A percentile compares a stretch with the other conserved stretches of the same genome.
Evolutionary conservation across 768 basidiomycete genomes (phyloP).

Genomic region (Podaxis sp.): DNA sequence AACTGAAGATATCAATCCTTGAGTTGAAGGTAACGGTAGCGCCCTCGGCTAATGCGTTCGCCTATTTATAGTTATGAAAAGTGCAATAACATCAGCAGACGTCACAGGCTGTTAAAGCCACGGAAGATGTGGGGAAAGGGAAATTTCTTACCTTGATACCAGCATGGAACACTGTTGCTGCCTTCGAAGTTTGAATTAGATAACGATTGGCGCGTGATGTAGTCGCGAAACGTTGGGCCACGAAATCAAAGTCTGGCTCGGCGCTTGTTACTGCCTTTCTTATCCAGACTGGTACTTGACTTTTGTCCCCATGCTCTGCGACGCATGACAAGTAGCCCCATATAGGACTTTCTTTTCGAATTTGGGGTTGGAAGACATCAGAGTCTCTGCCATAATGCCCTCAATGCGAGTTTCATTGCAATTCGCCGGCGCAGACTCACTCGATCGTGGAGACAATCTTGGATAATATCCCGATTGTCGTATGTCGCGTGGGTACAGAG

Average conservation of each 20-base stretch:
- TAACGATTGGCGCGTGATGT: conserved; percentile 23
- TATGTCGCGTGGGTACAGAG: conserved; percentile 25
- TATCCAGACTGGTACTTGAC: conserved; percentile 25
- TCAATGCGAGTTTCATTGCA: not conserved
- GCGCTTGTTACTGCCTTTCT: conserved; percentile 18
- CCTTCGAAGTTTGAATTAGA: conserved; percentile 29
- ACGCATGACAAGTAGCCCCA: conserved; percentile 28
- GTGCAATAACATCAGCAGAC: not conserved
- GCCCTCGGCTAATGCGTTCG: conserved; percentile 27
- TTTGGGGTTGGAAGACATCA: conserved; percentile 23
- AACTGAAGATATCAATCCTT: conserved; percentile 27
- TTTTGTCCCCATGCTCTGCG: conserved; percentile 22
- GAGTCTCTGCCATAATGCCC: conserved; percentile 21
- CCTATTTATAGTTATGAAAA: conserved; percentile 16
- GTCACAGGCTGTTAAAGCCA: not conserved
- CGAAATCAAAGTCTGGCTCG: conserved; percentile 21
- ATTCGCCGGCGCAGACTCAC: conserved; percentile 14
- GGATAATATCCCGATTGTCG: conserved; percentile 30
- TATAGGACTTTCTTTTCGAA: conserved; percentile 24
- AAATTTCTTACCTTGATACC: conserved; percentile 24
- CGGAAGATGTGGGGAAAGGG: not conserved
- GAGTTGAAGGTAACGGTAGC: conserved; percentile 27
- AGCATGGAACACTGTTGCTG: conserved; percentile 27
- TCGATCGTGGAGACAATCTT: conserved; percentile 29
- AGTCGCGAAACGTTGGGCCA: conserved; percentile 23